phyloP scores from a whole-genome alignment of 257 asterid genomes.

The Osmanthus fragrans region DNA sequence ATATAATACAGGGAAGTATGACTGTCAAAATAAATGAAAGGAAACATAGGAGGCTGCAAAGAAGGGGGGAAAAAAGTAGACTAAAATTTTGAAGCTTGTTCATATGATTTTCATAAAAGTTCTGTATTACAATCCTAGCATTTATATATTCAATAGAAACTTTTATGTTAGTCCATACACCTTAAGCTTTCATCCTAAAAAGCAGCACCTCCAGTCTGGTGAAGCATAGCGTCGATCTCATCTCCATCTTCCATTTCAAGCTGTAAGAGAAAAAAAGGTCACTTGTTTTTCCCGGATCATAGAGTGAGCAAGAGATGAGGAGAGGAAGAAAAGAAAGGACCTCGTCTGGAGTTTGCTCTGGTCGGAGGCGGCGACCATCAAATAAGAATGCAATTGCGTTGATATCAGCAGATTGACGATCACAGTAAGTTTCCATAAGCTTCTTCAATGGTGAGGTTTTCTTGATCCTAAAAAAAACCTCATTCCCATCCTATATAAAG shows the following conservation, averaged over 20 bases:
- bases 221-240: conserved; percentile 51
- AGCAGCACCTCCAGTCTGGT: conserved; percentile 40
- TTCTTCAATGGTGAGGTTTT: conserved; percentile 45
- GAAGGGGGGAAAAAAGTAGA: too few relatives aligned
- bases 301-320: background rate
- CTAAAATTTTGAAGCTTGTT: too few relatives aligned
- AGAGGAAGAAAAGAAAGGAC: conserved; percentile 22
- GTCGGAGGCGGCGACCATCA: conserved; percentile 57
- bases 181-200: background rate
- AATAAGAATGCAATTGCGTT: conserved; percentile 46
- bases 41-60: too few relatives aligned
- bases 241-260: conserved; percentile 52
- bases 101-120: too few relatives aligned
- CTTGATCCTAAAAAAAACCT: conserved; percentile 52
- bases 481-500: conserved; percentile 46
- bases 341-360: conserved; percentile 69
- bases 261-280: conserved; percentile 15
- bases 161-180: too few relatives aligned
- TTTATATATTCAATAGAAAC: too few relatives aligned
- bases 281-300: background rate
- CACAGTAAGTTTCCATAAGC: conserved; percentile 54
- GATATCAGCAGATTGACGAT: conserved; percentile 41
- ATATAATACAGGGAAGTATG: too few relatives aligned
- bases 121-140: too few relatives aligned
- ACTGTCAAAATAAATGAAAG: too few relatives aligned